Base-by-base conservation (phyloP, 768 basidiomycete species). In the Hygrophoropsis aurantiaca region DNA sequence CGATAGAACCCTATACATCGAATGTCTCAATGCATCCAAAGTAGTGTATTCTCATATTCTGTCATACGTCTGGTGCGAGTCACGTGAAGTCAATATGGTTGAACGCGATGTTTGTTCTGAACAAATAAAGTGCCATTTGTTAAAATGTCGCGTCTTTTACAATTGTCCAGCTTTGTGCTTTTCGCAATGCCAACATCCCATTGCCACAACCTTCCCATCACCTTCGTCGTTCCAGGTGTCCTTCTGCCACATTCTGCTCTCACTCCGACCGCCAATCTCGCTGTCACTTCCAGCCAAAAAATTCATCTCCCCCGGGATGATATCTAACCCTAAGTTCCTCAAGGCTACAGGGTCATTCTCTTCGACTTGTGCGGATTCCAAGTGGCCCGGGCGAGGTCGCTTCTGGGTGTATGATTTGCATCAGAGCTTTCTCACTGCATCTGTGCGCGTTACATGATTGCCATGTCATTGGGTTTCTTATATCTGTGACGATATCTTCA, bases 251-350 rank as follows among this genome's bases (percentile, higher is more conserved):
- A 50, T 52, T 32, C 46, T 51, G 54, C 55, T 46, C 45, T 47
- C 56, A 50, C 50, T 34, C 51, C 58, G 58, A 55, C 68, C 72
- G 62, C 52, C 47, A 50, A 55, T 49, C 55, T 52, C 53, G 44
- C 58, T 55, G 55, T 61, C 63, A 52, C 50, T 69, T 67, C 61
- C 69, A 76, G 73, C 77, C 78, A 80, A 74, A 77, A 76, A 56
- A 65, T 64, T 74, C 69, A 73, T 67, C 74, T 72, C 71, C 61
- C 62, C 59, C 60, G 55, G 59, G 67, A 76, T 76, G 78, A 66
- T 65, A 71, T 76, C 77, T 81, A 82, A 82, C 81, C 81, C 79
- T 81, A 82, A 74, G 71, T 61, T 57, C 60, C 51, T 58, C 57
- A 58, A 58, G 71, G 67, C 62, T 55, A 53, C 46, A 46, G 48